phyloP scores from a whole-genome alignment of 345 rosid genomes.

The Salix viminalis region DNA sequence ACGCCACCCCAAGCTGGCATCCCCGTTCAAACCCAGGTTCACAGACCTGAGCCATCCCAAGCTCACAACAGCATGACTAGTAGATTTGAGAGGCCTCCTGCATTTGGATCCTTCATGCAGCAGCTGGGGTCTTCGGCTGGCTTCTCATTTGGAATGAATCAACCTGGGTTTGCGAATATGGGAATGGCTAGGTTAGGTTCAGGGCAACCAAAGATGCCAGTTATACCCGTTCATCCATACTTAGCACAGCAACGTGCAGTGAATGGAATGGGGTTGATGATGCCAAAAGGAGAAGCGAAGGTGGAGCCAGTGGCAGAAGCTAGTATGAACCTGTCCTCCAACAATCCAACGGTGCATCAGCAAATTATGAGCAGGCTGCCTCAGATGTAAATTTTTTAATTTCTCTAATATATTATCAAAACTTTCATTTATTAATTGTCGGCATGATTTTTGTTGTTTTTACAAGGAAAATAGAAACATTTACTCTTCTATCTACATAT shows the following conservation, averaged over 20 bases:
- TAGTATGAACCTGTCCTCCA: conserved; percentile 42
- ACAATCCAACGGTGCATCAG: conserved; percentile 56
- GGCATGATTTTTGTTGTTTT: conserved; percentile 1
- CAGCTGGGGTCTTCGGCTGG: conserved; percentile 58
- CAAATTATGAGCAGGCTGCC: conserved; percentile 82
- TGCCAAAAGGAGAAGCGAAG: conserved; percentile 80
- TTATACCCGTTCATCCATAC: conserved; percentile 50
- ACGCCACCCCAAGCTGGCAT: conserved; percentile 19
- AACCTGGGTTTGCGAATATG: conserved; percentile 52
- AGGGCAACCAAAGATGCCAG: conserved; percentile 58
- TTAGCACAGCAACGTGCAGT: conserved; percentile 46
- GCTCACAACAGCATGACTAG: conserved; percentile 54
- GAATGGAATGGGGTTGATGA: conserved; percentile 53
- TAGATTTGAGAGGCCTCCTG: conserved; percentile 51
- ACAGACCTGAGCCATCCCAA: conserved; percentile 58
- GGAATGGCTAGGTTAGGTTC: conserved; percentile 66
- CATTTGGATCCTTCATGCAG: conserved; percentile 58
- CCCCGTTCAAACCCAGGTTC: conserved; percentile 39
- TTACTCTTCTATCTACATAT: conserved; percentile 22
- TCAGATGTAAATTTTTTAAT: conserved; percentile 39
- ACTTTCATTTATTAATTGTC: background rate
- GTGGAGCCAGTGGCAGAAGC: conserved; percentile 66
- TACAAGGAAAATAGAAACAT: conserved; percentile 25
- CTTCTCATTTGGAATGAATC: conserved; percentile 64
- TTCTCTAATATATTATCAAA: background rate